Percentiles rank a stretch among this genome's conserved stretches.
Evolutionary conservation across 768 basidiomycete species (phyloP).

Genomic region (Tricholoma terreum): DNA sequence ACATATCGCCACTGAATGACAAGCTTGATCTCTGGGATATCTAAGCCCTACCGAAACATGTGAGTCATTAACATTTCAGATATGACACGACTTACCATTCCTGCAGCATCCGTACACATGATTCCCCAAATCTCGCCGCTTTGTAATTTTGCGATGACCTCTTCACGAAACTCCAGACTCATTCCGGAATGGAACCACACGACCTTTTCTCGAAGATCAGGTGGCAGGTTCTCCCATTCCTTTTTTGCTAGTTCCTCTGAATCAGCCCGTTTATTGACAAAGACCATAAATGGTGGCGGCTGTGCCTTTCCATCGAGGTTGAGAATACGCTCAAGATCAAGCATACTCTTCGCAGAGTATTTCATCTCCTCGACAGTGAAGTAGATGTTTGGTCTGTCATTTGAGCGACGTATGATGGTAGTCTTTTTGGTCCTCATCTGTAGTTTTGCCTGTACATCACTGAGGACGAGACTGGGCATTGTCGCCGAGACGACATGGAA

Average conservation of each 20-base stretch:
- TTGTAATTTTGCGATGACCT: slow-evolving; percentile 3
- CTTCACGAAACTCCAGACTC: slow-evolving; percentile 4
- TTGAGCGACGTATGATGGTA: slow-evolving; percentile 2
- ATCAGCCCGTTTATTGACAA: slow-evolving; percentile 5
- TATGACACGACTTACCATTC: slow-evolving; percentile 9
- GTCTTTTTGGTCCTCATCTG: slow-evolving; percentile 1
- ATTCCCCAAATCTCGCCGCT: slow-evolving; percentile 13
- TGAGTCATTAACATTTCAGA: neutral
- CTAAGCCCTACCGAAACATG: slow-evolving; percentile 2
- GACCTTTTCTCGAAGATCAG: neutral
- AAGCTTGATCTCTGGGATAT: slow-evolving; percentile 12
- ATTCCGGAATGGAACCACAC: slow-evolving; percentile 20
- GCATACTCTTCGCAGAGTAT: neutral
- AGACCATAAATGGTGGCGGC: slow-evolving; percentile 3
- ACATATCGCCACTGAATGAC: slow-evolving; percentile 14
- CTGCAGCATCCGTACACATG: slow-evolving; percentile 11
- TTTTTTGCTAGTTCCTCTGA: neutral
- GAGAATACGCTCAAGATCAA: slow-evolving; percentile 1
- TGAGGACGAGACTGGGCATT: slow-evolving; percentile 12
- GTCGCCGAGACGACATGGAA: slow-evolving; percentile 22
- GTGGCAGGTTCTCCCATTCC: neutral
- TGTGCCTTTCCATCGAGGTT: neutral
- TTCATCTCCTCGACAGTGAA: slow-evolving; percentile 1
- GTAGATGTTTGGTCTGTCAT: slow-evolving; percentile 9
- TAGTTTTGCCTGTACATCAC: slow-evolving; percentile 13